Evolutionary conservation across 148 eudicot genomes (phyloP).

Genomic region (Limonium bicolor): DNA sequence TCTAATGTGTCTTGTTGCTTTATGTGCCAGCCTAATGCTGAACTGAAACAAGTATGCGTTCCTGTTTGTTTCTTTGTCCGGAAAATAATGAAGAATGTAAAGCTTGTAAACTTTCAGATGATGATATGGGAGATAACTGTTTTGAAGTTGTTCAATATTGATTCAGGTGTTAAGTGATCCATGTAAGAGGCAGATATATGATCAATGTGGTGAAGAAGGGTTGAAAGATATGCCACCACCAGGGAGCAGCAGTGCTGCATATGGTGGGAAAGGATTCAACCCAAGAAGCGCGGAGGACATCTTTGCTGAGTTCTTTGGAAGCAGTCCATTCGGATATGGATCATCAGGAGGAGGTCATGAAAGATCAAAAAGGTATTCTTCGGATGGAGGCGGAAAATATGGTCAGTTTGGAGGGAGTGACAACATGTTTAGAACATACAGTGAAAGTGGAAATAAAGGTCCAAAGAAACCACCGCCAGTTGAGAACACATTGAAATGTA

Average conservation of each 20-base stretch:
- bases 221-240: constrained; percentile 48
- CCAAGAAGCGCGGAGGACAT: constrained; percentile 87
- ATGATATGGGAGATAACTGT: no score
- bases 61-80: no score
- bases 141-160: no score
- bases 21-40: no score
- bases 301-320: constrained; percentile 80
- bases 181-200: constrained; percentile 39
- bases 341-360: constrained; percentile 23
- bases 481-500: constrained; percentile 59
- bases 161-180: constrained; percentile 67
- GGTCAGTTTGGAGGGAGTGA: constrained; percentile 20
- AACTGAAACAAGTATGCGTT: no score
- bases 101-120: no score
- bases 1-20: no score
- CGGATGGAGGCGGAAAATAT: constrained; percentile 15
- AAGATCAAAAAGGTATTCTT: constrained; percentile 32
- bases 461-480: constrained; percentile 71
- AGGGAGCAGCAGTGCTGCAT: constrained; percentile 13
- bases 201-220: constrained; percentile 86
- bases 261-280: constrained; percentile 26
- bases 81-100: no score
- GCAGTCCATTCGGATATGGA: constrained; percentile 64
- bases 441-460: constrained; percentile 13
- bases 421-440: constrained; percentile 17